Conservation (phyloP, 208 protist species). For the Leishmania tarentolae region DNA sequence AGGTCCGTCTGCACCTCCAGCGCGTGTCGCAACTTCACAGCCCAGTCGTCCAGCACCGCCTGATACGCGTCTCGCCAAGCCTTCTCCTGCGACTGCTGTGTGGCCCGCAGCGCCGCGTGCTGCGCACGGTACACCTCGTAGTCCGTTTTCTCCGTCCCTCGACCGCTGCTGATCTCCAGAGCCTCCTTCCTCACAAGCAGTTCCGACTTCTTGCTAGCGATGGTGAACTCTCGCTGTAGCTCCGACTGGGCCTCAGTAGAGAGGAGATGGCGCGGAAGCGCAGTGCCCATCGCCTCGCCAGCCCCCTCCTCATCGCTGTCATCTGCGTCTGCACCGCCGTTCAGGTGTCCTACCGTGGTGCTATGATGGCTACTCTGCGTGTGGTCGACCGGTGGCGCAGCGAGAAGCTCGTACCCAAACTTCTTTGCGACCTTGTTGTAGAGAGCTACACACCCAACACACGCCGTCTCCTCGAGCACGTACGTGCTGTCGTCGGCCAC, state of each 20-base stretch:
- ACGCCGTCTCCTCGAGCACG: slow-evolving; percentile 56
- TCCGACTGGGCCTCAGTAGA: slow-evolving; percentile 53
- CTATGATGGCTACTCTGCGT: neutral
- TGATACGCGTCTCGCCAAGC: slow-evolving; percentile 42
- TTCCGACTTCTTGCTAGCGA: slow-evolving; percentile 54
- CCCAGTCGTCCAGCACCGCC: slow-evolving; percentile 49
- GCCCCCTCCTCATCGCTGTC: slow-evolving; percentile 31
- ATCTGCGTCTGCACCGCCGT: slow-evolving; percentile 13
- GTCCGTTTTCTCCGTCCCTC: slow-evolving; percentile 42
- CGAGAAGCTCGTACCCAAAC: slow-evolving; percentile 50
- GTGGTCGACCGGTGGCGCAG: slow-evolving; percentile 20
- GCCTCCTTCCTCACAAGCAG: slow-evolving; percentile 80
- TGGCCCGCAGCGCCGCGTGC: slow-evolving; percentile 42
- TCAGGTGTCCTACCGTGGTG: neutral
- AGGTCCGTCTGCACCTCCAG: slow-evolving; percentile 57
- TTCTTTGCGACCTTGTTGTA: slow-evolving; percentile 78
- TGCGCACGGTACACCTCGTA: slow-evolving; percentile 49
- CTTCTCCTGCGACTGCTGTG: slow-evolving; percentile 49
- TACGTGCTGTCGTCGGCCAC: slow-evolving; percentile 26
- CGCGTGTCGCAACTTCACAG: slow-evolving; percentile 51
- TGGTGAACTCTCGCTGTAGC: slow-evolving; percentile 50
- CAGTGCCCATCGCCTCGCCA: slow-evolving; percentile 14
- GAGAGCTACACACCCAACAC: slow-evolving; percentile 70
- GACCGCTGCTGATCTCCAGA: slow-evolving; percentile 68
- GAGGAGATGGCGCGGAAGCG: slow-evolving; percentile 53